Evolutionary conservation across 148 eudicot genomes (phyloP), one percentile per base, ranked within the genome.

Genomic region (Vaccinium vitisidaea): DNA sequence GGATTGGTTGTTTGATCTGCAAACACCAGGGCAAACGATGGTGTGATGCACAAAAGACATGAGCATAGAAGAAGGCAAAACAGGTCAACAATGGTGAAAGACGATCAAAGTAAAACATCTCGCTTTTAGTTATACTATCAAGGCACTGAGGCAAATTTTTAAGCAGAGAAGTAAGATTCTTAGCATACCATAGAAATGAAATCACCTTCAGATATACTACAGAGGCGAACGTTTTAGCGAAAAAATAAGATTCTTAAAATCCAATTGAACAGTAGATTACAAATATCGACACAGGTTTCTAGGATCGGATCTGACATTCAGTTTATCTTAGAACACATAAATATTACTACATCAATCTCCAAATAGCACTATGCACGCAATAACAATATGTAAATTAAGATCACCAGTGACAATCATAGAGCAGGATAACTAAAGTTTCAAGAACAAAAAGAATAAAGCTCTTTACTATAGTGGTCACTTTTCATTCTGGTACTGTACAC

Each of bases 1-100:
- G 95, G 73, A 93, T 92, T 69, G 98, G 99, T 82, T 94, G 98
- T 85, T 90, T 92, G 81, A 96, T 89, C 99, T 96, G 94, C 88
- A 90, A 78, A 70, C 4, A 67, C 77, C 58, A 48, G 52, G 52
- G 53, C 25, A 70, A 65, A 56, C 56, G 69, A 75, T 11, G 18
- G 23, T 36, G 71, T 69, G 19, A 27, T 15, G 25, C 21, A 63
- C 79, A 55, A 70, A 78, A 53, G 23, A 49, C 2, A 52, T 19
- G 32, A 65, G 39, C 11, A 46, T 30, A 25, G 11, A 53, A 36
- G 65, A 50, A 67, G 63, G 59, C 0, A 32, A 16, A 46, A 43
- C 2, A 52, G 69, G 77, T 21, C 15, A 49, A 58, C 15, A 1
- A 54, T 69, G 15, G 39, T 6, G 21, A 73, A 50, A 80, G n/a